Evolutionary conservation across 805 yeast genomes (phyloP).

Genomic region (Kodamaea jinghongensis): DNA sequence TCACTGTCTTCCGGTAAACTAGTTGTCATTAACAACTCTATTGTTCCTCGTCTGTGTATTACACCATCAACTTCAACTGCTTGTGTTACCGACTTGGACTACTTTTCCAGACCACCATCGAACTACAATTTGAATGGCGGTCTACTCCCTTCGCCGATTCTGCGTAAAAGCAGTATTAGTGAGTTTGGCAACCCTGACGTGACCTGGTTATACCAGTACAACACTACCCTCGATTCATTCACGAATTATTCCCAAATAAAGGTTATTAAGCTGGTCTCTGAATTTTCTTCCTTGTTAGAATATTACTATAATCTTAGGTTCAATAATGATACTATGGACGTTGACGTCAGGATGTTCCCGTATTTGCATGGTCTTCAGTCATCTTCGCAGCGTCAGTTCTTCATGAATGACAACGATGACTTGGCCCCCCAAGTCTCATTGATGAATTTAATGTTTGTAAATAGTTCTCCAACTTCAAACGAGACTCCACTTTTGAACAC

Average conservation of each 20-base stretch:
- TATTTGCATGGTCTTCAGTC: slow-evolving; percentile 33
- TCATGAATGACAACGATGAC: slow-evolving; percentile 17
- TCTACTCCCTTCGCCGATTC: slow-evolving; percentile 2
- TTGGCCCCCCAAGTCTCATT: slow-evolving; percentile 7
- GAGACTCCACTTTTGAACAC: slow-evolving; percentile 9
- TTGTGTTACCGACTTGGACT: slow-evolving; percentile 10
- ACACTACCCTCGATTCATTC: slow-evolving; percentile 9
- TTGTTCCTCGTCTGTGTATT: slow-evolving; percentile 15
- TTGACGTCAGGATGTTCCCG: slow-evolving; percentile 25
- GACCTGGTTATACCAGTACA: slow-evolving; percentile 12
- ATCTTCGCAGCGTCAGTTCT: slow-evolving; percentile 24
- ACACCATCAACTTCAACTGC: slow-evolving; percentile 10
- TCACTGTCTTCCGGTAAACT: slow-evolving; percentile 3
- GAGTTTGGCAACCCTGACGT: slow-evolving; percentile 9
- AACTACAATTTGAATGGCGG: slow-evolving; percentile 4
- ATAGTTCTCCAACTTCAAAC: slow-evolving; percentile 1
- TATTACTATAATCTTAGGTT: slow-evolving; percentile 11
- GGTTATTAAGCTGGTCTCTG: slow-evolving; percentile 8
- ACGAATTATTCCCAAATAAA: slow-evolving; percentile 10
- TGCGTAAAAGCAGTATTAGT: slow-evolving; percentile 6
- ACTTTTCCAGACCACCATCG: slow-evolving; percentile 1
- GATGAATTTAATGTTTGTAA: slow-evolving; percentile 14
- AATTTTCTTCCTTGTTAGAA: slow-evolving; percentile 8
- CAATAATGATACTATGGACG: slow-evolving; percentile 2
- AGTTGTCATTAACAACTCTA: slow-evolving; percentile 10